Evolutionary conservation across 2,329 filamentous ascomycete species (phyloP), one percentile per base, ranked within the genome.

Genomic region (Trichoderma semiorbis): DNA sequence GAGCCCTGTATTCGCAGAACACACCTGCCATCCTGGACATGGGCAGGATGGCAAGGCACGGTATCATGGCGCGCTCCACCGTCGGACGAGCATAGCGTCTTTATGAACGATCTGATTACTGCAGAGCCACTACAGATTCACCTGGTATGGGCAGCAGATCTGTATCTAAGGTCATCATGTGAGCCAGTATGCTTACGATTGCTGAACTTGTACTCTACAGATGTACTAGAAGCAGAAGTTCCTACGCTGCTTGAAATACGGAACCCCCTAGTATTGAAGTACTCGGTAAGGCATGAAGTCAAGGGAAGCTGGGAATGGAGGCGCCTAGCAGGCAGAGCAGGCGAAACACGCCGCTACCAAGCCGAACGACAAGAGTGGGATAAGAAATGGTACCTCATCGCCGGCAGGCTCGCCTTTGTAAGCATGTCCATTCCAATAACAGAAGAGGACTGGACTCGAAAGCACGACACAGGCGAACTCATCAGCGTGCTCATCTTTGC

Each of bases 21-120:
- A 1, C 70, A 72, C 34, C 47, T 72, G 5, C 65, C 70, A 21
- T 72, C 70, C 5, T 72, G 70, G 70, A 72, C 70, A 14, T 72
- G 65, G 70, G 70, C 70, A 16, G 70, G 70, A 7, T 72, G 70
- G 70, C 55, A 62, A 26, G 70, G 70, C 7, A 72, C 70, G 7
- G 65, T 70, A 11, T 69, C 70, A 7, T 72, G 70, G 70, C 65
- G 66, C 7, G 70, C 70, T 21, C 70, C 70, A n/a, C 70, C 70
- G 4, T 69, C 70, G 10, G 70, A 72, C n/a, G 66, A 57, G 58
- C 65, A 72, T 21, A 57, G 58, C n/a, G 64, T 63, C 32, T 61
- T 72, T 12, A 69, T 70, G 70, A 47, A 28, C 3, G 53, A 69
- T 36, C 39, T 72, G 4, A 69, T 72, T 3, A 62, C 50, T 1